Conservation (phyloP, 306 rosid genomes). For the Echinosophora koreensis region DNA sequence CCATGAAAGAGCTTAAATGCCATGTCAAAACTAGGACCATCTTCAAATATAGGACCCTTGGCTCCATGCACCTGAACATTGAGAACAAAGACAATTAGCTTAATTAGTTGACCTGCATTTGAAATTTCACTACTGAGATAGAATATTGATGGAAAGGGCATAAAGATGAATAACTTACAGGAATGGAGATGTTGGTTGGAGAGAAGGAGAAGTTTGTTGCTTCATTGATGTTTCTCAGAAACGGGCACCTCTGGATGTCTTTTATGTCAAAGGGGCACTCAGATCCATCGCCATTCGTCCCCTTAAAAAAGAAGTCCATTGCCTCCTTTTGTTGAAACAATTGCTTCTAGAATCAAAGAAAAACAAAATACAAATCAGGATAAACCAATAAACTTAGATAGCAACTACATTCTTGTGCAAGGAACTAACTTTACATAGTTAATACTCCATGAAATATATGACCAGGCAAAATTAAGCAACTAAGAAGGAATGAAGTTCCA, state of each 20-base stretch:
- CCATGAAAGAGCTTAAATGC: conserved; percentile 89
- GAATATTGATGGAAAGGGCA: background rate
- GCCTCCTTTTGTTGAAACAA: conserved; percentile 45
- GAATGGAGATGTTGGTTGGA: conserved; percentile 55
- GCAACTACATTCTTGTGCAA: background rate
- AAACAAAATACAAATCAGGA: conserved; percentile 18
- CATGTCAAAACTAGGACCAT: conserved; percentile 73
- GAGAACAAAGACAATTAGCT: conserved; percentile 25
- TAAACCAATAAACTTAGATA: conserved; percentile 12
- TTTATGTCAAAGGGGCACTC: conserved; percentile 66
- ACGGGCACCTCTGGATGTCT: conserved; percentile 79
- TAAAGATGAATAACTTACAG: conserved; percentile 54
- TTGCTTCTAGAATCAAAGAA: conserved; percentile 42
- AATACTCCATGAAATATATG: background rate
- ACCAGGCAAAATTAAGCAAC: conserved; percentile 16
- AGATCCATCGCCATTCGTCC: conserved; percentile 56
- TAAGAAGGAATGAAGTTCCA: conserved; percentile 3
- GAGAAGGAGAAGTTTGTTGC: conserved; percentile 76
- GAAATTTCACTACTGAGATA: conserved; percentile 18
- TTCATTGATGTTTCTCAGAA: conserved; percentile 70
- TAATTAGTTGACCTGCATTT: background rate
- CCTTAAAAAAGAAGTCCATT: conserved; percentile 70
- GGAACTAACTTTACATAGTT: background rate
- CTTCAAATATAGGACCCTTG: conserved; percentile 89
- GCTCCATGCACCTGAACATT: conserved; percentile 53